Evolutionary conservation across 2,329 filamentous ascomycete species (phyloP), one percentile per base, ranked within the genome.

Genomic region (Diaporthe humulicola): DNA sequence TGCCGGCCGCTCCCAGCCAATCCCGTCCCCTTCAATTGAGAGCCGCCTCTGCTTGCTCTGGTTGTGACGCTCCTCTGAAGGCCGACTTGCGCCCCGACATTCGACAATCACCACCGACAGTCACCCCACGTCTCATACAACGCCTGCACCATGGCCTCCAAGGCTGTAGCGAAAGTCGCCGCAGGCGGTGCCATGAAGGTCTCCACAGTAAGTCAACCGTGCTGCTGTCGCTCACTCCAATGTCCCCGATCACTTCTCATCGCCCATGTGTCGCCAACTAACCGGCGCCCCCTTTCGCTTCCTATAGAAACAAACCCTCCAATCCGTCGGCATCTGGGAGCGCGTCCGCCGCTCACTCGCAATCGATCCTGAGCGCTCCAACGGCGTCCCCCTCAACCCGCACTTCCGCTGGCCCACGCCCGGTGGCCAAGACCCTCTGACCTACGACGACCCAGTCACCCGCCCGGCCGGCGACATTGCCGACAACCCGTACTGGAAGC

Each of bases 401-500:
- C 93, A 96, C 87, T 98, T 91, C 90, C 96, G 97, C 80, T 93
- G 94, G 86, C 97, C 97, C 75, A 86, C 96, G 67, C 97, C 94
- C 14, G 95, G 94, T 78, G 88, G 87, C 78, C 87, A 91, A 80
- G 92, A 95, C 80, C 94, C 95, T 48, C 86, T 90, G 74, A 84
- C 84, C 75, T 97, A 96, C 87, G 91, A 94, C 83, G 95, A 98
- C 83, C 94, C 94, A 30, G 93, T 96, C 75, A 97, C 95, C 19
- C 75, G 93, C 0, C 95, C 95, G n/a, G 94, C 95, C 2, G 94
- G 90, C 78, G 95, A 98, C 83, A 92, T 98, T 80, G 95, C 95
- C 80, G 94, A 96, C 84, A 98, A 98, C 86, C 92, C 95, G 50
- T 98, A 98, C 88, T 99, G 95, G 95, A 97, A 98, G 89, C 95